Conservation (phyloP, 2,329 filamentous ascomycete species). For the Ophiostoma quercus region DNA sequence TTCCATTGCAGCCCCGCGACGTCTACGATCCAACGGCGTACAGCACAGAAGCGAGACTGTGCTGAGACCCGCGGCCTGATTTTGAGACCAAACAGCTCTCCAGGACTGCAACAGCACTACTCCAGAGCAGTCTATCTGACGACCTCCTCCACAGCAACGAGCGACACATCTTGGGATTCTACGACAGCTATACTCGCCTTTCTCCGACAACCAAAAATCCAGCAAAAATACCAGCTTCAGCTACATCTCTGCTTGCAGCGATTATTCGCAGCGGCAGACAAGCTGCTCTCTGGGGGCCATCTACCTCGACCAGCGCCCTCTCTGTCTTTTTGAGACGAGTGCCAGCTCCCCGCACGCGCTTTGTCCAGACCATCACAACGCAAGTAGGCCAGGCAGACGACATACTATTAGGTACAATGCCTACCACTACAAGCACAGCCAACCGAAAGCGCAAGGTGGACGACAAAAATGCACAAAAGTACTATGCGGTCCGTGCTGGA, state of each 20-base stretch:
- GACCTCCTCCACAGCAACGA: neutral
- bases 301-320: neutral
- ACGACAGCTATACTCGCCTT: neutral
- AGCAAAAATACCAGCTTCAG: neutral
- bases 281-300: neutral
- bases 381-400: neutral
- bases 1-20: neutral
- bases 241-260: neutral
- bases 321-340: neutral
- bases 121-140: neutral
- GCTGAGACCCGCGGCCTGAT: neutral
- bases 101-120: neutral
- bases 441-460: constrained; percentile 48
- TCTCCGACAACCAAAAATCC: neutral
- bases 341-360: neutral
- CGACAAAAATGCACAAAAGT: constrained; percentile 45
- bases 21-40: neutral
- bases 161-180: neutral
- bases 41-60: neutral
- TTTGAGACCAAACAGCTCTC: neutral
- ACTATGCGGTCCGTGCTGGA: constrained; percentile 58
- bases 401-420: neutral
- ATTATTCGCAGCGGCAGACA: constrained; percentile 5
- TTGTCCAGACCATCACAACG: neutral
- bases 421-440: constrained; percentile 14